These are phyloP conservation scores for Halophytophthora polymorphica DNA, from an alignment of 352 stramenopile genomes.

Conservation along the genomic window DNA sequence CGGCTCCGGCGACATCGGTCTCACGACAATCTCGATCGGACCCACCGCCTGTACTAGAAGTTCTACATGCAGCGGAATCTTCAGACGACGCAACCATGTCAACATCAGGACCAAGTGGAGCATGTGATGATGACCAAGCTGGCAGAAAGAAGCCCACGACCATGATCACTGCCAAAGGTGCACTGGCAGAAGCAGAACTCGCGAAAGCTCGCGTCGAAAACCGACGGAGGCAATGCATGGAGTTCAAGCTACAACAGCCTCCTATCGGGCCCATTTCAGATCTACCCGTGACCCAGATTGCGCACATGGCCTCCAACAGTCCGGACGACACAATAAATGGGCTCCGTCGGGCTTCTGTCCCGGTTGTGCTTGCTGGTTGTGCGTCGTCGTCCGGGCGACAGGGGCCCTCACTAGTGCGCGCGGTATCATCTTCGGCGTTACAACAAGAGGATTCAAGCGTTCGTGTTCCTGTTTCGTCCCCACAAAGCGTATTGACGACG, in stretches of 20 bases:
- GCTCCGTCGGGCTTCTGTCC: conserved; percentile 4
- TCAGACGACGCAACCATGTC: background rate
- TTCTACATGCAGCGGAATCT: background rate
- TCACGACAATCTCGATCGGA: no score
- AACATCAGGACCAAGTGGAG: background rate
- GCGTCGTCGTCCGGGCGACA: background rate
- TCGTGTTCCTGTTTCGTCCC: background rate
- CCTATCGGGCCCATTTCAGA: background rate
- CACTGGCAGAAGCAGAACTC: conserved; percentile 64
- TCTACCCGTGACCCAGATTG: background rate
- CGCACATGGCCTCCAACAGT: background rate
- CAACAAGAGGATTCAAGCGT: background rate
- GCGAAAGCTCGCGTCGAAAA: conserved; percentile 63
- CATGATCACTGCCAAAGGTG: conserved; percentile 48
- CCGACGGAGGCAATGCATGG: conserved; percentile 52
- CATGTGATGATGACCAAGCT: background rate
- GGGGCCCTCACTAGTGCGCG: conserved; percentile 16
- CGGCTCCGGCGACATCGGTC: no score
- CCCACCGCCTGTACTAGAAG: no score
- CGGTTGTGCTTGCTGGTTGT: background rate
- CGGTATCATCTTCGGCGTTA: conserved; percentile 29
- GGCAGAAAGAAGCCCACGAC: conserved; percentile 38
- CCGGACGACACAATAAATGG: background rate
- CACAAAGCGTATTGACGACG: no score
- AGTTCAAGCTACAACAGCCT: conserved; percentile 33